Conservation (phyloP, 176 grass and related monocot species). For the Rhynchospora breviuscula region DNA sequence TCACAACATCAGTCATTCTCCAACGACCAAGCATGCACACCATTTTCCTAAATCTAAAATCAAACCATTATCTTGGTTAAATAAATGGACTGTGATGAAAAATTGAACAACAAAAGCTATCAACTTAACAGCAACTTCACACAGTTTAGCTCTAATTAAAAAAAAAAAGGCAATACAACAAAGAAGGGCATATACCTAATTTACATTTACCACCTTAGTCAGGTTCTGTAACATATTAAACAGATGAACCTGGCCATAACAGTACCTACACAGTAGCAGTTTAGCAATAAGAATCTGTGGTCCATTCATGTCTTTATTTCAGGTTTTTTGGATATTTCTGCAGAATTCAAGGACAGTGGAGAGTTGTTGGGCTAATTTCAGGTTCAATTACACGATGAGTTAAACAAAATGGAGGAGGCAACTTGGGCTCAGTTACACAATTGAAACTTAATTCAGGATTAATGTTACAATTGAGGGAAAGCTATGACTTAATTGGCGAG, state of each 20-base stretch:
- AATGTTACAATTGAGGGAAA: neutral
- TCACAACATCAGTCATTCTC: conserved; percentile 25
- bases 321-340: neutral
- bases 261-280: neutral
- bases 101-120: neutral
- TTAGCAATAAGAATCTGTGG: neutral
- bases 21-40: conserved; percentile 26
- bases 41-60: conserved; percentile 22
- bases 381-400: neutral
- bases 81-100: neutral
- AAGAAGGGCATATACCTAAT: neutral
- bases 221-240: neutral
- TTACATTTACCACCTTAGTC: neutral
- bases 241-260: neutral
- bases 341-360: neutral
- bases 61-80: conserved; percentile 7
- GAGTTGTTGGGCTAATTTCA: neutral
- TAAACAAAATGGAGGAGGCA: neutral
- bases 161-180: neutral
- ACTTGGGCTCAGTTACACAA: neutral
- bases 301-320: neutral
- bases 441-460: neutral
- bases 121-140: neutral
- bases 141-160: neutral
- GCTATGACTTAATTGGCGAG: neutral